Base-by-base conservation (phyloP, 805 yeast genomes). In the Sporopachydermia lactativora region DNA sequence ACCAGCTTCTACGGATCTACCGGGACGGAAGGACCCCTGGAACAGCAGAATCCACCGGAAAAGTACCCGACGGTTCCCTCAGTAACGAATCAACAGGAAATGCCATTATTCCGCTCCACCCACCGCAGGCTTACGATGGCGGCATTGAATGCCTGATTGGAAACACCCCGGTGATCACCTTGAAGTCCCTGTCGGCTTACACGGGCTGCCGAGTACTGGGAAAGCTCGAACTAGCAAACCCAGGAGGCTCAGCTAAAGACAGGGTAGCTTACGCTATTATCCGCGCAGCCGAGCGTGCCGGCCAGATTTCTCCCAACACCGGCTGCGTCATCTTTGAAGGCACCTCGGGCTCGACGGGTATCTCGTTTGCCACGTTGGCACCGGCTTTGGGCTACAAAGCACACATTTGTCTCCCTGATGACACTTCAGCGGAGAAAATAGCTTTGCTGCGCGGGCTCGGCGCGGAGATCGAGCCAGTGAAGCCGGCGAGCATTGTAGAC, bases 221-320 rank as follows among this genome's bases (percentile, higher is more conserved):
- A 31, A 89, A 89, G 52, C 55, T 88, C 45, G 98, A 89, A 57
- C 62, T 84, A 41, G 58, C 68, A 46, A 92, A 89, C 52, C 96
- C 97, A 0, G 98, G 89, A 1, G 97, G 97, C 0, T 81, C 94
- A 39, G 95, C 97, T 3, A 89, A 89, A 50, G 98, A 89, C 55
- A 65, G 98, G 36, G 95, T 92, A 15, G 97, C 97, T 0, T 61
- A 82, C 15, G 84, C 92, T 3, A 80, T 89, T 37, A 80, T 89
- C 14, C 64, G 73, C 42, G 73, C 73, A 16, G 81, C 81, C 42
- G 95, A 84, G 53, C 42, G 49, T 3, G 39, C 51, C 37, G 92
- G 92, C 0, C 52, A 63, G 4, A 56, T 88, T 34, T 54, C 62
- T 3, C 81, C 83, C 0, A 56, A 72, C 36, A 59, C 66, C 40